These are phyloP conservation scores for Chrysoporthe deuterocubensis DNA, from an alignment of 2,329 filamentous ascomycete genomes.

Conservation along the genomic window DNA sequence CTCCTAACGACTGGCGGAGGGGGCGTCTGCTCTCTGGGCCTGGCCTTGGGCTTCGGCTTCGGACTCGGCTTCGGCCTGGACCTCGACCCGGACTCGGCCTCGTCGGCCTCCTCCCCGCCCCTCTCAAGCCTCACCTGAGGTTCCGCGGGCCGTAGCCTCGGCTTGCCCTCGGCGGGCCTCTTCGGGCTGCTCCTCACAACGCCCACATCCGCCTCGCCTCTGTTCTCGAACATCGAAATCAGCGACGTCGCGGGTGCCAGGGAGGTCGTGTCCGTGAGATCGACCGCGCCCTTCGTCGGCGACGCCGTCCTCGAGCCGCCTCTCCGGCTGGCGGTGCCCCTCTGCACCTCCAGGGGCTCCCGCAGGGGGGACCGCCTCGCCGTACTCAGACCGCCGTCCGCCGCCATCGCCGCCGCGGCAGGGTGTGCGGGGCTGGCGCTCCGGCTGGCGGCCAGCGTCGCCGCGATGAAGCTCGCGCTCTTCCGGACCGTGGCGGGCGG, in stretches of 20 bases:
- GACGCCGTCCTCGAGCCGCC: constrained; percentile 37
- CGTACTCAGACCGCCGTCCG: neutral
- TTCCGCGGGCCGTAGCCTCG: constrained; percentile 35
- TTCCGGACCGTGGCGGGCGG: constrained; percentile 42
- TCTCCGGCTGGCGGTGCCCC: constrained; percentile 28
- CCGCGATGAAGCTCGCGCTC: constrained; percentile 65
- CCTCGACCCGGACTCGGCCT: constrained; percentile 5
- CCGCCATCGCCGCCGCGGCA: constrained; percentile 35
- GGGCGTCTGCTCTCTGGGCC: constrained; percentile 22
- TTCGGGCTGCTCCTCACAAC: constrained; percentile 39
- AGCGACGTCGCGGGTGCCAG: constrained; percentile 67
- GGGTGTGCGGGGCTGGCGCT: constrained; percentile 55
- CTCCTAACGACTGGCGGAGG: constrained; percentile 30
- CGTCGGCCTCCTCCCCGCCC: constrained; percentile 27
- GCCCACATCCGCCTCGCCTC: constrained; percentile 33
- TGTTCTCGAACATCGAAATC: constrained; percentile 71
- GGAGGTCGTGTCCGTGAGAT: constrained; percentile 57
- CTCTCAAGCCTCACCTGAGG: constrained; percentile 36
- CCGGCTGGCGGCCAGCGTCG: constrained; percentile 64
- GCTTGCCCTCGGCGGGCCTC: constrained; percentile 20
- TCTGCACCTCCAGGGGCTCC: constrained; percentile 23
- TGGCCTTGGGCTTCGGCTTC: constrained; percentile 32
- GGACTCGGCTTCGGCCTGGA: constrained; percentile 33
- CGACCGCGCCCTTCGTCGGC: constrained; percentile 37
- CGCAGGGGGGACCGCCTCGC: constrained; percentile 34